These are phyloP conservation scores for Geosmithia putterillii DNA, from an alignment of 2,329 filamentous ascomycete genomes.

Conservation along the genomic window DNA sequence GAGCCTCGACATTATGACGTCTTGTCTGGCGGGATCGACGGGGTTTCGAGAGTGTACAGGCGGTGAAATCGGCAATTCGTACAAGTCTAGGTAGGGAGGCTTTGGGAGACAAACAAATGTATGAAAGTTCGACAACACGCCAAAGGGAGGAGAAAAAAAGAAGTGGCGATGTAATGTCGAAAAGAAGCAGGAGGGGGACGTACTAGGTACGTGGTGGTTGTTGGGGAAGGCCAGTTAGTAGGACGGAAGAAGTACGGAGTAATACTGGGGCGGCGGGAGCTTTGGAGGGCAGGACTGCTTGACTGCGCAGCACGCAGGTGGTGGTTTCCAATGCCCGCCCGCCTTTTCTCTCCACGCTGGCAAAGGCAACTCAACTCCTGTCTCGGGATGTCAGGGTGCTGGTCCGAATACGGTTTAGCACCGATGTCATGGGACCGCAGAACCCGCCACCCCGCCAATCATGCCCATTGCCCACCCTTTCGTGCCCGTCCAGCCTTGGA, in stretches of 20 bases:
- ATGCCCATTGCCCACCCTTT: too few species aligned
- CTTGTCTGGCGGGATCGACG: background rate
- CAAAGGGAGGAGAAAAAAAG: background rate
- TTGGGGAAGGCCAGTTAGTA: background rate
- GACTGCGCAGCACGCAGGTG: too few species aligned
- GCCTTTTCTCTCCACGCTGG: background rate
- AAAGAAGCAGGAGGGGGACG: background rate
- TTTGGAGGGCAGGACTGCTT: background rate
- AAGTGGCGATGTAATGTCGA: background rate
- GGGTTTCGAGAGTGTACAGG: background rate
- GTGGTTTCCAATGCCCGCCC: too few species aligned
- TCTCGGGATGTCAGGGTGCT: background rate
- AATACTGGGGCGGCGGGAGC: background rate
- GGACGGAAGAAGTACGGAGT: background rate
- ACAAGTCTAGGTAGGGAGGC: too few species aligned
- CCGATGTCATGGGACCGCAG: background rate
- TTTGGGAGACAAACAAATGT: too few species aligned
- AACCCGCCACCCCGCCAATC: background rate
- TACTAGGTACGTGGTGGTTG: background rate
- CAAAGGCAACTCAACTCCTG: too few species aligned
- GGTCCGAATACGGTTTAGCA: background rate
- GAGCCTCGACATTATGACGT: constrained; percentile 15
- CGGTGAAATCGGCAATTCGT: too few species aligned
- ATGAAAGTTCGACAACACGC: too few species aligned
- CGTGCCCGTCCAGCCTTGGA: background rate